Evolutionary conservation across 352 stramenopile genomes (phyloP).

Genomic region (Pythium sukuiense): DNA sequence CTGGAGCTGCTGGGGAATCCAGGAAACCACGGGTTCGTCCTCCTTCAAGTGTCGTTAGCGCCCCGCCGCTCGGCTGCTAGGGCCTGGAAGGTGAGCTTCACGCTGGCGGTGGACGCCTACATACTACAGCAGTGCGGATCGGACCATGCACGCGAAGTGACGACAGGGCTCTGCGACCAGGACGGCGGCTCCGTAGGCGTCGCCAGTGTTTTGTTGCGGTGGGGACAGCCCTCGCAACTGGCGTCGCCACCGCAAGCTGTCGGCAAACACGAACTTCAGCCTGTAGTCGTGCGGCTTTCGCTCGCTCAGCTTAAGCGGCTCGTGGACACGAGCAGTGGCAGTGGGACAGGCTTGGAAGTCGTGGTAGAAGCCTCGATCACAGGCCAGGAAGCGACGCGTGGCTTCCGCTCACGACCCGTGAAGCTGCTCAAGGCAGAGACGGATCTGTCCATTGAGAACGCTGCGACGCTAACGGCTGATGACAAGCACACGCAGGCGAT

Average conservation of each 20-base stretch:
- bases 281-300: conserved; percentile 3
- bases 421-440: background rate
- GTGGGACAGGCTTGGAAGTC: background rate
- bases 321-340: background rate
- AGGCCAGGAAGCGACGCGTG: conserved; percentile 2
- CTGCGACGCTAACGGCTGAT: background rate
- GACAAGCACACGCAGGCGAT: conserved; percentile 19
- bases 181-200: conserved; percentile 4
- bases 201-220: background rate
- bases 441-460: background rate
- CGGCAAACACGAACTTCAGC: background rate
- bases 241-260: background rate
- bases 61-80: background rate
- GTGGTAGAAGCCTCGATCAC: conserved; percentile 11
- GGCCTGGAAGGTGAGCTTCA: conserved; percentile 4
- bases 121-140: background rate
- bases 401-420: conserved; percentile 7
- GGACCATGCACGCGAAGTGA: background rate
- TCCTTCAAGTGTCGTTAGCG: conserved; percentile 10
- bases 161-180: conserved; percentile 9
- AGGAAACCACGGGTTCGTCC: background rate
- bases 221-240: background rate
- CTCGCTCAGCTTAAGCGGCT: conserved; percentile 6
- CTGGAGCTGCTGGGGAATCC: background rate
- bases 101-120: background rate